Evolutionary conservation across 441 rosid species (phyloP).

Genomic region (Eugenia klotzschiana): DNA sequence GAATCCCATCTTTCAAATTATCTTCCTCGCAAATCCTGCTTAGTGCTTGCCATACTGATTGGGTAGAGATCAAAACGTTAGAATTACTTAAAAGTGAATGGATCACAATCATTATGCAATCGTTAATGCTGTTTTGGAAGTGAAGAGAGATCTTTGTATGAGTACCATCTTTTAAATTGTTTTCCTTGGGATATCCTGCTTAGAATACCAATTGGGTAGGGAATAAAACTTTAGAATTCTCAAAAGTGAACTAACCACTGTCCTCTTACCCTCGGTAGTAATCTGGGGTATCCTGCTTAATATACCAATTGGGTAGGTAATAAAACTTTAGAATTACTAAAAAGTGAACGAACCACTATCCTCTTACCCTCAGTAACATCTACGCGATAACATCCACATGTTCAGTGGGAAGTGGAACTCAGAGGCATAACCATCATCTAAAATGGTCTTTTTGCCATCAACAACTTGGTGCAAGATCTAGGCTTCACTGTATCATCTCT

Average conservation of each 20-base stretch:
- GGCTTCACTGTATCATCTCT: background rate
- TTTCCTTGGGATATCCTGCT: background rate
- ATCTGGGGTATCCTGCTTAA: background rate
- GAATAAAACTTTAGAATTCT: background rate
- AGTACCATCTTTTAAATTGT: background rate
- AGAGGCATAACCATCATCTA: background rate
- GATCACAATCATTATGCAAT: background rate
- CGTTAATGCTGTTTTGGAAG: background rate
- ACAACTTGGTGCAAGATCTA: background rate
- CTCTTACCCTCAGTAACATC: background rate
- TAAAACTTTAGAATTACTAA: background rate
- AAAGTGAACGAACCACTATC: background rate
- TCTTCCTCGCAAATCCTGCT: background rate
- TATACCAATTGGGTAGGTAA: background rate
- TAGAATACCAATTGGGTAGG: background rate
- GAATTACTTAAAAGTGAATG: background rate
- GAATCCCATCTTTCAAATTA: background rate
- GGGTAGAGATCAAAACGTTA: background rate
- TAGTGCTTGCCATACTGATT: background rate
- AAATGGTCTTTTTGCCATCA: background rate
- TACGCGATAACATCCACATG: background rate
- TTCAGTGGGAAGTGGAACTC: background rate
- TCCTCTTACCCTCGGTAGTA: background rate
- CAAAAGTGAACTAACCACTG: background rate
- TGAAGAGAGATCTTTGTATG: background rate